Conservation (phyloP, 805 yeast species). For the Tetrapisispora nanseiensis region DNA sequence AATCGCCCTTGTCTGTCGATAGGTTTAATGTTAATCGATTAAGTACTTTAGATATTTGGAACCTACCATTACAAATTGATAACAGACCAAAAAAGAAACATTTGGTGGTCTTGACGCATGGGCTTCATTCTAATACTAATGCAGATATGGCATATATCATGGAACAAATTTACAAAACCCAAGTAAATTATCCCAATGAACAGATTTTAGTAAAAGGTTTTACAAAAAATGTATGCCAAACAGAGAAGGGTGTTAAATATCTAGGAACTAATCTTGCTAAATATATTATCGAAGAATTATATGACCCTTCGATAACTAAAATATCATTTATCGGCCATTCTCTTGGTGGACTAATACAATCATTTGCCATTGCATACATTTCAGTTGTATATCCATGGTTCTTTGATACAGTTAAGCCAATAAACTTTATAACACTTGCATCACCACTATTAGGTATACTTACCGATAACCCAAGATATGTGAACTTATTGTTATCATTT, state of each 20-base stretch:
- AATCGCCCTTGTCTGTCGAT: constrained; percentile 19
- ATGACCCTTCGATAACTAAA: constrained; percentile 36
- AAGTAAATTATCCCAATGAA: constrained; percentile 32
- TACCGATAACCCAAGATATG: constrained; percentile 68
- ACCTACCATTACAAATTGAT: constrained; percentile 34
- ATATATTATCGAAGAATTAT: constrained; percentile 41
- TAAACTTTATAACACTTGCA: constrained; percentile 63
- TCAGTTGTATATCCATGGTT: constrained; percentile 60
- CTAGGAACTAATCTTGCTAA: constrained; percentile 66
- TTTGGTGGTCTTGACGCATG: constrained; percentile 65
- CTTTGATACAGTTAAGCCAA: constrained; percentile 48
- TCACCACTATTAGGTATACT: constrained; percentile 69
- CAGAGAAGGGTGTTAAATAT: constrained; percentile 70
- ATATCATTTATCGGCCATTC: constrained; percentile 76
- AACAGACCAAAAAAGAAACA: constrained; percentile 38
- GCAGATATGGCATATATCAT: constrained; percentile 68
- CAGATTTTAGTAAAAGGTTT: constrained; percentile 54
- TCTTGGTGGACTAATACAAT: constrained; percentile 67
- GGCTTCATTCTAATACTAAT: constrained; percentile 65
- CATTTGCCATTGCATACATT: constrained; percentile 68
- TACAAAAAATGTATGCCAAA: constrained; percentile 62
- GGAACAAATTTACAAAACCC: constrained; percentile 49
- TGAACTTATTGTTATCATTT: constrained; percentile 55
- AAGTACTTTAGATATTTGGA: constrained; percentile 65
- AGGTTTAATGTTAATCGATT: constrained; percentile 40